Base-by-base conservation (phyloP, 2,329 filamentous ascomycete species). In the Plectosphaerella sp. region DNA sequence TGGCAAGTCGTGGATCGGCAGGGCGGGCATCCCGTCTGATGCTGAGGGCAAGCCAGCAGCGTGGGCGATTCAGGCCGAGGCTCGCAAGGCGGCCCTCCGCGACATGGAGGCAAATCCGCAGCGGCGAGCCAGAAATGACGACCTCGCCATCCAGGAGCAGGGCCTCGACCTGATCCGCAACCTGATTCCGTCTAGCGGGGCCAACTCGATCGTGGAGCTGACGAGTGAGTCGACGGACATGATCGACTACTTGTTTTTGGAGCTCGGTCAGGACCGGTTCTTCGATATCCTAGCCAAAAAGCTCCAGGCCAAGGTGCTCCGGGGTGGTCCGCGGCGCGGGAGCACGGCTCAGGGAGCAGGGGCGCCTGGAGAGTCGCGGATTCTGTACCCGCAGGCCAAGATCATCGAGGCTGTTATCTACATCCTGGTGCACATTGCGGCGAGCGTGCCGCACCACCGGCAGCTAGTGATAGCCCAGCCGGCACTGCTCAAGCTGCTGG, bases 151-250 rank as follows among this genome's bases (percentile, higher is more conserved):
- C 25, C 93, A 97, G 69, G 91, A 96, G 65, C 92, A 97, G 69
- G 89, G 87, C 0, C 80, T 97, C 16, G 88, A 95, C 61, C 87
- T 97, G 60, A 83, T 99, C 56, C 83, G 93, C 51, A 99, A 99
- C 67, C 76, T 97, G 33, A 89, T 97, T 58, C 88, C 87, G 52
- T 83, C 86, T 48, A 66, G 70, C 8, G 67, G 69, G 14, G 54
- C 74, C 68, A 59, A 82, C 68, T 59, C 77, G 71, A 59, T 75
- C 67, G 55, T 83, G 73, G 70, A 80, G 15, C 69, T 70, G 14
- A 66, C 73, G 7, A 66, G 68, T 49, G 79, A 80, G 53, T 81
- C 79, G 25, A 75, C 79, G 3, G 80, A 84, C 51, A 93, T 97
- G 83, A 91, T 97, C 55, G 91, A 96, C 63, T 86, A 89, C 62